Conservation (phyloP, 345 rosid species). For the Salix brachista region DNA sequence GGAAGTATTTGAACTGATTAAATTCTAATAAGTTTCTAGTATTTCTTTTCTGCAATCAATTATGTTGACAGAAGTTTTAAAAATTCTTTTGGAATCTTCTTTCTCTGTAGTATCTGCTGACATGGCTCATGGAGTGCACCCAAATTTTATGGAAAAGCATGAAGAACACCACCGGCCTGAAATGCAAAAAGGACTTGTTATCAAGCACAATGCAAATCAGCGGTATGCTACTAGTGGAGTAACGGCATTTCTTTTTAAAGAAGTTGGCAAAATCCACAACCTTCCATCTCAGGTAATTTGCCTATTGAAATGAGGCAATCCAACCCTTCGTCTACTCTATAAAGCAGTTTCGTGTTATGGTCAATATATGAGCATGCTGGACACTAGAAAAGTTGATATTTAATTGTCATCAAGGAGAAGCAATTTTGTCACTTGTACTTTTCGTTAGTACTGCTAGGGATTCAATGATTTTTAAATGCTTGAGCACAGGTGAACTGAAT, state of each 20-base stretch:
- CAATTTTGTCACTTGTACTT: neutral
- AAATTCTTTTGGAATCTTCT: neutral
- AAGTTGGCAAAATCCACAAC: slow-evolving; percentile 69
- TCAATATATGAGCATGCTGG: neutral
- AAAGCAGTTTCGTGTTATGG: neutral
- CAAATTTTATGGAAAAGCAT: slow-evolving; percentile 80
- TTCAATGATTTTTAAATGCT: neutral
- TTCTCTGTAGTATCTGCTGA: slow-evolving; percentile 69
- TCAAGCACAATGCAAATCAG: slow-evolving; percentile 95
- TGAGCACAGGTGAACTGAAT: no score
- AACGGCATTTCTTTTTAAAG: slow-evolving; percentile 86
- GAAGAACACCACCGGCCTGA: slow-evolving; percentile 90
- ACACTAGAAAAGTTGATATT: neutral
- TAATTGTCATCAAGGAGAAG: neutral
- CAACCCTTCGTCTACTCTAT: neutral
- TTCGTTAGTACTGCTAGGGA: neutral
- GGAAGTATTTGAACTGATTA: neutral
- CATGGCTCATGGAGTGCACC: slow-evolving; percentile 98
- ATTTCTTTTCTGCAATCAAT: neutral
- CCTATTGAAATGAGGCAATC: neutral
- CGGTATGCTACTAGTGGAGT: slow-evolving; percentile 90
- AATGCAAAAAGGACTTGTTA: slow-evolving; percentile 83
- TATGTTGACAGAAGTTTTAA: neutral
- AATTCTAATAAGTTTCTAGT: neutral
- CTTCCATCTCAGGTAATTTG: slow-evolving; percentile 80